A percentile compares a stretch with the other conserved stretches of the same genome.
Evolutionary conservation across 2,329 filamentous ascomycete species (phyloP).

Genomic region (Alternaria burnsii): DNA sequence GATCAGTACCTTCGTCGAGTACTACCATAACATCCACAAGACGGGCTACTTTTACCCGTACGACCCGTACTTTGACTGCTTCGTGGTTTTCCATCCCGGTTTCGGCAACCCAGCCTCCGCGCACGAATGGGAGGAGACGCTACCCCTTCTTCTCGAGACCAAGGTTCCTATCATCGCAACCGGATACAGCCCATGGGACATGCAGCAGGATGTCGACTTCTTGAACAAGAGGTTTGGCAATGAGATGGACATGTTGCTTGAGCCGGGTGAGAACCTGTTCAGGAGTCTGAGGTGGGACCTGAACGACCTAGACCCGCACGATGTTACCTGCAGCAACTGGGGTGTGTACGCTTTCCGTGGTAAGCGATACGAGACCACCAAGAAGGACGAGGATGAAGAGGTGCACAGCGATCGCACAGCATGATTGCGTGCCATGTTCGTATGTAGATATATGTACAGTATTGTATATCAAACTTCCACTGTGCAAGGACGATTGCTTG

Average conservation of each 20-base stretch:
- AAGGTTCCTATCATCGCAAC: conserved; percentile 95
- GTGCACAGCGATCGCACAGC: conserved; percentile 46
- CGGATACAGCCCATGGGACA: conserved; percentile 94
- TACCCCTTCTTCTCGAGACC: conserved; percentile 90
- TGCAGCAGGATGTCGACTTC: conserved; percentile 92
- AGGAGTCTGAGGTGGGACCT: conserved; percentile 95
- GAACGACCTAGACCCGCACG: conserved; percentile 93
- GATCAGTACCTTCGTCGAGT: conserved; percentile 96
- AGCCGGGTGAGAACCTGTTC: conserved; percentile 94
- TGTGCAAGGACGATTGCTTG: neutral
- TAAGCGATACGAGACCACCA: conserved; percentile 84
- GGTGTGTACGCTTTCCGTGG: conserved; percentile 96
- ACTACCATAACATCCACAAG: conserved; percentile 95
- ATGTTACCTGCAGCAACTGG: conserved; percentile 96
- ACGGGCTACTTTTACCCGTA: conserved; percentile 91
- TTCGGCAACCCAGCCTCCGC: conserved; percentile 92
- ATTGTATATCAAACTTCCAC: neutral
- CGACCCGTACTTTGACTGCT: conserved; percentile 98
- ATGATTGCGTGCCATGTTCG: conserved; percentile 14
- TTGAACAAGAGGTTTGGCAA: conserved; percentile 84
- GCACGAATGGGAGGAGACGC: conserved; percentile 91
- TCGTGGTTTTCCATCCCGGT: conserved; percentile 96
- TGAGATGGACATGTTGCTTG: conserved; percentile 89
- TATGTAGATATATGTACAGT: conserved; percentile 14
- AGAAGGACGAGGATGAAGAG: conserved; percentile 56